Evolutionary conservation across 345 rosid species (phyloP), one percentile per base, ranked within the genome.

Genomic region (Lepidium didymum): DNA sequence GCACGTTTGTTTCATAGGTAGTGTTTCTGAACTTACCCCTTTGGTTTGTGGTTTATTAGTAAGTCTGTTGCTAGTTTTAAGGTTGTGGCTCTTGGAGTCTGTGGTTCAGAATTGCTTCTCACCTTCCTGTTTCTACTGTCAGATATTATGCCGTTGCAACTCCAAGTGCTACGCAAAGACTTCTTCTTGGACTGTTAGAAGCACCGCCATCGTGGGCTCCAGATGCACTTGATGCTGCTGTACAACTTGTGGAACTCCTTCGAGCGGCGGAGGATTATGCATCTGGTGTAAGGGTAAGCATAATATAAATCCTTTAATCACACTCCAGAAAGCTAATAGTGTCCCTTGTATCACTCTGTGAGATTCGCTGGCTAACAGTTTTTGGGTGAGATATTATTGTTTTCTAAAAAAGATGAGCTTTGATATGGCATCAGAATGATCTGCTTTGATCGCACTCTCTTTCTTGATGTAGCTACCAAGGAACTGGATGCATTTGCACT

Each of bases 191-290:
- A 80, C 97, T 93, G 63, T 78, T 93, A 34, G 98, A 93, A 83
- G 98, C 98, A 52, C 98, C 97, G 0, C 98, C 98, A 8, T 93
- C 98, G 4, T 93, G 98, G 98, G 98, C 98, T 45, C 97, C 98
- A 3, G 98, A 93, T 83, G 98, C 98, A 52, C 97, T 93, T 59
- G 98, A 93, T 87, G 98, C 98, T 67, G 97, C 98, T 56, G 98
- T 93, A 34, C 98, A 93, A 81, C 98, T 93, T 62, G 97, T 93
- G 76, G 98, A 93, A 79, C 96, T 93, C 53, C 98, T 93, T 47
- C 92, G 96, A 55, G 98, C 96, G 27, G 96, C 98, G 14, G 98
- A 93, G 73, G 98, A 93, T 71, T 90, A 93, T 74, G 94, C 96
- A 70, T 83, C 93, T 69, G 97, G 98, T 59, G 85, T 93, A 72